A percentile compares a stretch with the other conserved stretches of the same genome.
These are phyloP conservation scores for Schizochytrium sp. DNA, from an alignment of 108 stramenopile genomes.

Conservation along the genomic window DNA sequence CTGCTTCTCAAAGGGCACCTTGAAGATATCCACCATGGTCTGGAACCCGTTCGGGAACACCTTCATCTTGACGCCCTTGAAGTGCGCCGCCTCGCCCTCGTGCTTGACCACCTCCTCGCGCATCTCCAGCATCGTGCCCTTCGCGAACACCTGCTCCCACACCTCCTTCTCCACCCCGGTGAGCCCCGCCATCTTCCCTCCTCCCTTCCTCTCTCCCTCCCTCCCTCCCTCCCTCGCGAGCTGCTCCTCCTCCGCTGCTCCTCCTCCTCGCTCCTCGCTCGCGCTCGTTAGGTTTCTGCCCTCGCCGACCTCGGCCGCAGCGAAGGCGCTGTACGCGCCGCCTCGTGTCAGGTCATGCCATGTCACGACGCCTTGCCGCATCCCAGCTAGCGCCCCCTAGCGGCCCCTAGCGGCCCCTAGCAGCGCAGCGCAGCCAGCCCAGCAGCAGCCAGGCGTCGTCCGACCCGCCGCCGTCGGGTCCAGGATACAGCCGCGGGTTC, in stretches of 20 bases:
- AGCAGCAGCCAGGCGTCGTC: too few relatives aligned
- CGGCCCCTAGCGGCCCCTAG: too few relatives aligned
- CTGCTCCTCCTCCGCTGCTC: not conserved
- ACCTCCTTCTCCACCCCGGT: not conserved
- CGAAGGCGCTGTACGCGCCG: too few relatives aligned
- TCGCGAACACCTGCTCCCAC: not conserved
- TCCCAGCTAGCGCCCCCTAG: too few relatives aligned
- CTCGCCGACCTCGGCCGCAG: too few relatives aligned
- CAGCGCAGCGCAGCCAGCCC: too few relatives aligned
- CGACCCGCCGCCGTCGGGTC: too few relatives aligned
- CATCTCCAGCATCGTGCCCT: not conserved
- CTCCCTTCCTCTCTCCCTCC: not conserved
- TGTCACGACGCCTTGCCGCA: too few relatives aligned
- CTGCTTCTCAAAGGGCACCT: not conserved
- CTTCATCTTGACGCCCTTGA: not conserved
- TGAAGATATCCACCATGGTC: not conserved
- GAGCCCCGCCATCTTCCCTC: not conserved
- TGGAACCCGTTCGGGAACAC: not conserved
- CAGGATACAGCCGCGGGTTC: too few relatives aligned
- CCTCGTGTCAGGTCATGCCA: too few relatives aligned
- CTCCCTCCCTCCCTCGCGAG: not conserved
- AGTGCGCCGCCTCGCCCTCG: not conserved
- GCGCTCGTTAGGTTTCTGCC: too few relatives aligned
- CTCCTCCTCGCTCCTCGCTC: too few relatives aligned
- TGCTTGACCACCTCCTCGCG: not conserved